Base-by-base conservation (phyloP, 2,329 filamentous ascomycete species). In the Monascus ruber region DNA sequence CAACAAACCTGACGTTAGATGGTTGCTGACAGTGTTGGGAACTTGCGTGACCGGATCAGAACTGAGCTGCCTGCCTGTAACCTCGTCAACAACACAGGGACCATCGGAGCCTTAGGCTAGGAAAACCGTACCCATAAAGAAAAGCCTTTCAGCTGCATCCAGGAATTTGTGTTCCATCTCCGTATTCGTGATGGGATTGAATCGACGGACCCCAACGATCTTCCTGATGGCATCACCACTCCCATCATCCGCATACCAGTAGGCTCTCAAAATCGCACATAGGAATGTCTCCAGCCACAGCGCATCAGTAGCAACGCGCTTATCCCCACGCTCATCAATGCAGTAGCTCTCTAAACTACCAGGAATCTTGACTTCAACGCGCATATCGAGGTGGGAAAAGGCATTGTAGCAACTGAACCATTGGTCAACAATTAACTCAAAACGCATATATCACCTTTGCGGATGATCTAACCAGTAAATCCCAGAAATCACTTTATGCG, bases 101-200 rank as follows among this genome's bases (percentile, higher is more conserved):
- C 27, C 17, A 10, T n/a, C 33, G 28, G 9, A 24, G n/a, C 3
- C 3, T 9, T 26, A 26, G 3, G 25, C 11, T 2, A 29, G 27
- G 33, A 8, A 41, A n/a, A 11, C 24, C 49, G 43, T 52, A 85
- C 87, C 89, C 64, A 84, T 79, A 67, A 96, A 96, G 65, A 98
- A 98, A 27, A 98, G 72, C 53, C 84, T 83, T 65, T 98, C 91
- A 7, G 91, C 91, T 17, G 91, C 86, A 54, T 94, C 84, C 33
- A 98, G 71, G 59, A 98, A 98, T 48, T 85, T 85, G 59, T 98
- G 91, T 64, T 98, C 91, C 44, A 86, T 87, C 62, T 98, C 91
- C n/a, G 91, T 96, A 62, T 85, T 96, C 35, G 87, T 95, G 44
- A 98, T 85, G 1, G 91, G 91, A 58, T 98, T 98, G 73, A 98